Evolutionary conservation across 2,329 filamentous ascomycete genomes (phyloP), one percentile per base, ranked within the genome.

Genomic region (Epichloe aotearoae): DNA sequence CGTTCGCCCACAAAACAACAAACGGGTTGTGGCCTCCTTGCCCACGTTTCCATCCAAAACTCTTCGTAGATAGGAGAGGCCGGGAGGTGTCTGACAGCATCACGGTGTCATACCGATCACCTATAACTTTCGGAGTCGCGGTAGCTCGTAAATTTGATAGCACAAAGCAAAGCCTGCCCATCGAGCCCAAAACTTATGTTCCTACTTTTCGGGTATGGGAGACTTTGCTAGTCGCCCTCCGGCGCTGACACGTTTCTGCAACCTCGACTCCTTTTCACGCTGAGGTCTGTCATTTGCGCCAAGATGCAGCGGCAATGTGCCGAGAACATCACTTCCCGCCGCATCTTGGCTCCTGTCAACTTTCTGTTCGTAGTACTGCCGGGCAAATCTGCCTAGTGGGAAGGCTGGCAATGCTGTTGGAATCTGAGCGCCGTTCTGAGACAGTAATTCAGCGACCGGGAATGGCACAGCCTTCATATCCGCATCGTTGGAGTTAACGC

Each of bases 391-490:
- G 53, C 88, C 89, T 11, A 98, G 76, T 1, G 89, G 88, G 57
- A 97, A 90, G 0, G 88, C 84, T 1, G 90, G 87, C 53, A 86
- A 74, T 2, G 80, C 72, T 1, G 73, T 63, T 0, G 93, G 91
- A 36, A 97, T 84, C 55, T 95, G 86, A 3, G 90, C 90, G 15
- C 93, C 93, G 61, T 98, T 97, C 60, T 97, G 94, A 14, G 95
- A 74, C 14, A 98, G 76, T 53, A 98, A 71, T 66, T 98, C 93
- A 14, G 93, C 93, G 41, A 97, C 75, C 0, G 93, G 83, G 64
- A 98, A 98, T 0, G 90, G 79, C 8, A 82, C 75, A 3, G 73
- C 64, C 57, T 80, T 81, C 64, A 73, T 59, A 55, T 71, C 61
- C 50, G 72, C 59, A 61, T 77, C 62, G 56, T 68, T 54, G 42